Base-by-base conservation (phyloP, 371 early-diverging fungal genomes). In the Circinella umbellata region DNA sequence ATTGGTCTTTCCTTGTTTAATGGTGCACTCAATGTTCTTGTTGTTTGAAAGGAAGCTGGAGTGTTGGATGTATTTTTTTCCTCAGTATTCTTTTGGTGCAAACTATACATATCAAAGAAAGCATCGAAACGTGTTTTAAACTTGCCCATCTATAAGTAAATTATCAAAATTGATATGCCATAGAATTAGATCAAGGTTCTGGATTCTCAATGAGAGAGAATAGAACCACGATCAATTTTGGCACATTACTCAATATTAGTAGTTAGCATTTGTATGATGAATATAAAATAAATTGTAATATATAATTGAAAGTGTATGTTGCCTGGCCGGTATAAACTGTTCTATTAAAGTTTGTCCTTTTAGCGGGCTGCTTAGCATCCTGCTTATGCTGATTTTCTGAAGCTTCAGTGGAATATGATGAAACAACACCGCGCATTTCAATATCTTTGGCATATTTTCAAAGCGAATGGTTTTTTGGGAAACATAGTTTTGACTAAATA, bases 381-480 rank as follows among this genome's bases (percentile, higher is more conserved):
- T 54, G 36, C 38, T 57, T 55, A 34, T 66, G 66, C 39, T 66
- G 66, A 27, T 53, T 20, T 55, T 66, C 57, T 3, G 57, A 55
- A 9, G 49, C 53, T 27, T 27, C 27, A 14, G 66, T 51, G 27
- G 53, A 51, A 38, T 66, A 66, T 4, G 57, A 49, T 17, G 18
- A 6, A 15, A 66, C 57, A 27, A 53, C 57, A 17, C 66, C 66
- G 17, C 17, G 36, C n/a, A 3, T 57, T 39, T 55, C n/a, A 4
- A 66, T 57, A 27, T 66, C 66, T 3, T 57, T 7, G 42, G 17
- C n/a, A 20, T 66, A 66, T 46, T 57, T 66, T 37, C 66, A 55
- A 0, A 66, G 42, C 39, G 53, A 37, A 38, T 66, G 57, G 59
- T 66, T 66, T 54, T 66, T 66, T 4, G 66, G 57, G n/a, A 57